Percentiles rank a stretch among this genome's conserved stretches.
Evolutionary conservation across 352 stramenopile genomes (phyloP).

Genomic region (Phytophthora pseudosyringae): DNA sequence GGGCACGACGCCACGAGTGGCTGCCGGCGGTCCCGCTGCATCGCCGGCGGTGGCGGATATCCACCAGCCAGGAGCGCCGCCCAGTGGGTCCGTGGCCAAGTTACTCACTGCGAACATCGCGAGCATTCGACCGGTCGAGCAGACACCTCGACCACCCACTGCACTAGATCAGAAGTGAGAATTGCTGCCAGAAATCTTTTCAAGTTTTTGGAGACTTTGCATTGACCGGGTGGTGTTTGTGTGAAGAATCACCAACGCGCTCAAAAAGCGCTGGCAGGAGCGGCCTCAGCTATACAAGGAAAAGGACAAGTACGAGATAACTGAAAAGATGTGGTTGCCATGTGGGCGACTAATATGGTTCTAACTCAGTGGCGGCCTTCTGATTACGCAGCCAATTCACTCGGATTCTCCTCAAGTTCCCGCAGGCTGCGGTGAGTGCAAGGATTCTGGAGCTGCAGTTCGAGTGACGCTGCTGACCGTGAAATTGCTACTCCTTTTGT

Average conservation of each 20-base stretch:
- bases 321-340: neutral
- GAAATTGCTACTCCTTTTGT: neutral
- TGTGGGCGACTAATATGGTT: neutral
- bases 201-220: neutral
- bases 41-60: conserved; percentile 7
- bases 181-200: neutral
- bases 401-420: conserved; percentile 82
- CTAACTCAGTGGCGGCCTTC: neutral
- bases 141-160: conserved; percentile 31
- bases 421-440: conserved; percentile 51
- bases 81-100: conserved; percentile 10
- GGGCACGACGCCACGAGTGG: conserved; percentile 11
- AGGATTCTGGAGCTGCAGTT: neutral
- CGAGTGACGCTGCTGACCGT: neutral
- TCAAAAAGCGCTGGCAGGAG: conserved; percentile 78
- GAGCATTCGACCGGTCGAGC: conserved; percentile 63
- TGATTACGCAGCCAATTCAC: conserved; percentile 69
- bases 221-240: conserved; percentile 3
- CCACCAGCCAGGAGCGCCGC: conserved; percentile 18
- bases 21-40: conserved; percentile 1
- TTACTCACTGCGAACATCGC: conserved; percentile 38
- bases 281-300: conserved; percentile 47
- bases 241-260: conserved; percentile 74
- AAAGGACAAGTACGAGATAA: conserved; percentile 50
- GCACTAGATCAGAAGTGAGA: conserved; percentile 76